These are phyloP conservation scores for Closterium sp. DNA, from an alignment of 139 green algal species.

Conservation along the genomic window DNA sequence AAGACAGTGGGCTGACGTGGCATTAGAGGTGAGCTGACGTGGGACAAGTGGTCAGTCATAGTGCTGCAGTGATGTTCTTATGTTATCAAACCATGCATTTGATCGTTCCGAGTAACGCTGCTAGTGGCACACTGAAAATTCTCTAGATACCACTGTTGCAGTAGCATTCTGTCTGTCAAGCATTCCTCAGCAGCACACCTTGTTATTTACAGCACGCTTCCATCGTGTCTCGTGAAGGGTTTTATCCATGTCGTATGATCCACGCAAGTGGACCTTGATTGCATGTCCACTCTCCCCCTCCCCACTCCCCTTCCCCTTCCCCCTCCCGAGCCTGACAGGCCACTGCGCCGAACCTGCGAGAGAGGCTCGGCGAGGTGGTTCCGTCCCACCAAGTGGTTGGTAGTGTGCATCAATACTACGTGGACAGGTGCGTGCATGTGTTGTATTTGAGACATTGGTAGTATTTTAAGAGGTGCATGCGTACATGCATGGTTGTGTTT, in stretches of 20 bases:
- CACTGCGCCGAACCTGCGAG: constrained; percentile 33
- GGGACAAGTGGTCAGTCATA: not conserved
- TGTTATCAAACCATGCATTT: too few species aligned
- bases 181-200: not conserved
- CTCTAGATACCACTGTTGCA: too few species aligned
- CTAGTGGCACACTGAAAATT: too few species aligned
- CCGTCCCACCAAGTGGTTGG: constrained; percentile 24
- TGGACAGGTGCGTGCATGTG: constrained; percentile 2
- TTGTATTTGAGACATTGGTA: too few species aligned
- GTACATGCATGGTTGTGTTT: too few species aligned
- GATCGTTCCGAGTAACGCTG: too few species aligned
- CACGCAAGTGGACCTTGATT: not conserved
- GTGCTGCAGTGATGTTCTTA: too few species aligned
- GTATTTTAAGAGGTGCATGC: too few species aligned
- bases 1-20: constrained; percentile 3
- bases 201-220: not conserved
- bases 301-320: not conserved
- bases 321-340: constrained; percentile 14
- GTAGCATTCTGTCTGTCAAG: not conserved
- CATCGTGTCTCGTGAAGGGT: not conserved
- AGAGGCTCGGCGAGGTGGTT: constrained; percentile 20
- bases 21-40: constrained; percentile 35
- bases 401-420: constrained; percentile 36
- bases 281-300: not conserved
- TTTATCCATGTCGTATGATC: too few species aligned